These are phyloP conservation scores for Physcomitrellopsis africana DNA, from an alignment of 225 moss, liverwort and hornwort species.

Conservation along the genomic window DNA sequence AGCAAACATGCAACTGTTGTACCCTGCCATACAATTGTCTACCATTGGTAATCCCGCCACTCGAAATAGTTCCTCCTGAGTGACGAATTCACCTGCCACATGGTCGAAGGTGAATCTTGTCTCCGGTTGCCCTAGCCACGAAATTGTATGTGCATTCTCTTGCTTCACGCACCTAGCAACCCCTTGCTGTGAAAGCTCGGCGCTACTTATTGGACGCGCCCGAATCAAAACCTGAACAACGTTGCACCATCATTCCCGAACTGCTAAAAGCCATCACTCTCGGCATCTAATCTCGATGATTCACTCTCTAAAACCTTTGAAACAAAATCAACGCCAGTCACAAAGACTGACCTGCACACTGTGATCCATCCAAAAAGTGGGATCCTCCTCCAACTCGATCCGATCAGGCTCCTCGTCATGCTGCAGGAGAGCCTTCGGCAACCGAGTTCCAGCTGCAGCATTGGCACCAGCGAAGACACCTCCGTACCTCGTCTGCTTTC, in stretches of 20 bases:
- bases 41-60: conserved; percentile 96
- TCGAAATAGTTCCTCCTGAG: conserved; percentile 83
- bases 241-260: neutral
- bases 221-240: conserved; percentile 76
- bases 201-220: conserved; percentile 69
- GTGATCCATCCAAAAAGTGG: conserved; percentile 86
- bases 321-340: neutral
- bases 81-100: conserved; percentile 86
- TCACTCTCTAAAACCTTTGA: too few species aligned
- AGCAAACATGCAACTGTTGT: conserved; percentile 98
- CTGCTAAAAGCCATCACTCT: neutral
- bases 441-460: conserved; percentile 13
- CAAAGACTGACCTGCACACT: conserved; percentile 68
- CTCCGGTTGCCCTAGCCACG: conserved; percentile 92
- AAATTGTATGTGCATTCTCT: conserved; percentile 82
- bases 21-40: conserved; percentile 93
- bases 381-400: conserved; percentile 75
- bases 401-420: neutral
- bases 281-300: too few species aligned
- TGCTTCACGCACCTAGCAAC: conserved; percentile 73
- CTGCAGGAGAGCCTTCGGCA: neutral
- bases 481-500: conserved; percentile 50
- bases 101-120: conserved; percentile 95
- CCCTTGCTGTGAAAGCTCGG: conserved; percentile 68
- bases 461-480: neutral